Conservation (phyloP, 345 rosid genomes). For the Atalantia buxifolia region DNA sequence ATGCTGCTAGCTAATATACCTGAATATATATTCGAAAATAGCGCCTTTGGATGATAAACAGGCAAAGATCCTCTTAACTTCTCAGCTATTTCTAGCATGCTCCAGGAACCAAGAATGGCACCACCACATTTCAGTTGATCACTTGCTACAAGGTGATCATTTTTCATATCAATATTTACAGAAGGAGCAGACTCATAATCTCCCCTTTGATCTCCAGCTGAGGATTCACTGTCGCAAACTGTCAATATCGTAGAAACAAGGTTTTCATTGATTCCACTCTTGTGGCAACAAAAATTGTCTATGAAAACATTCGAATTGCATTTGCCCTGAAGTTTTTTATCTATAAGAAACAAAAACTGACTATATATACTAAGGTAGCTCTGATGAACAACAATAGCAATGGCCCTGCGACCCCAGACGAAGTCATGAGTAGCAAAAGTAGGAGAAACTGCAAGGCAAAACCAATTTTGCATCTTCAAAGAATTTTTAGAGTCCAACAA, state of each 20-base stretch:
- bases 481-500: constrained; percentile 33
- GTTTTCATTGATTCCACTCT: constrained; percentile 23
- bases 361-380: constrained; percentile 54
- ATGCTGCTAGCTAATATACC: constrained; percentile 36
- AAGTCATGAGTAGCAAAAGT: constrained; percentile 48
- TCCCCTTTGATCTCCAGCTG: constrained; percentile 19
- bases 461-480: constrained; percentile 49
- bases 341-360: constrained; percentile 49
- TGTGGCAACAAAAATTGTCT: constrained; percentile 23
- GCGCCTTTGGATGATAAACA: constrained; percentile 71
- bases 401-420: constrained; percentile 62
- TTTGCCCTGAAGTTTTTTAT: constrained; percentile 28
- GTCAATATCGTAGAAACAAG: constrained; percentile 28
- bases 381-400: constrained; percentile 55
- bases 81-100: constrained; percentile 54
- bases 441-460: constrained; percentile 63
- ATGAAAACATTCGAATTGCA: constrained; percentile 11
- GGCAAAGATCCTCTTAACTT: constrained; percentile 59
- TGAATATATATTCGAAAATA: constrained; percentile 67
- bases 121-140: constrained; percentile 24
- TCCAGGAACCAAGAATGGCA: constrained; percentile 34
- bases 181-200: constrained; percentile 21
- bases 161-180: constrained; percentile 19
- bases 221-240: constrained; percentile 25
- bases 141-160: constrained; percentile 28